phyloP scores from a whole-genome alignment of 2,329 filamentous ascomycete genomes.

The Venturia aucupariae region DNA sequence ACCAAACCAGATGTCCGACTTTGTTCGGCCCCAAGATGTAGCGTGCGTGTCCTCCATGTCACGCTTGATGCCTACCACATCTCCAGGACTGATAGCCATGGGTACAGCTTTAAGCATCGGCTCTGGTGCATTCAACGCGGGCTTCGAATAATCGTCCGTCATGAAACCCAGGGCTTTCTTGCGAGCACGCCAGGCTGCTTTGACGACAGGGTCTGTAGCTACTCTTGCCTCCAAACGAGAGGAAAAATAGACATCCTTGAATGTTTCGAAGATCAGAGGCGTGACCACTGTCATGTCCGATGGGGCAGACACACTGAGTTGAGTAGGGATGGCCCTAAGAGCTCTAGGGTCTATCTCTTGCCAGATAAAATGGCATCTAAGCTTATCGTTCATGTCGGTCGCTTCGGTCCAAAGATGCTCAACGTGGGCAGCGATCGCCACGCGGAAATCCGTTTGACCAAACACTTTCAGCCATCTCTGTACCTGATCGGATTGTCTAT shows the following conservation, averaged over 20 bases:
- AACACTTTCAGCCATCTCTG: conserved; percentile 45
- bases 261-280: conserved; percentile 55
- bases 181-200: conserved; percentile 19
- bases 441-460: conserved; percentile 51
- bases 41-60: conserved; percentile 28
- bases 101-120: neutral
- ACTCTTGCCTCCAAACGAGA: conserved; percentile 35
- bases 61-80: conserved; percentile 40
- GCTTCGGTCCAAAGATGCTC: conserved; percentile 59
- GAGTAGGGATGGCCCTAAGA: conserved; percentile 23
- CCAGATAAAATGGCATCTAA: conserved; percentile 29
- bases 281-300: conserved; percentile 54
- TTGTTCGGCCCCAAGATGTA: conserved; percentile 48
- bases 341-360: conserved; percentile 24
- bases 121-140: neutral
- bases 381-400: conserved; percentile 36
- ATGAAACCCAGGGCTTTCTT: conserved; percentile 20
- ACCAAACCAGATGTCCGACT: conserved; percentile 46
- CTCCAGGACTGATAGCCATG: conserved; percentile 30
- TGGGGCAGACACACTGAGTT: conserved; percentile 15
- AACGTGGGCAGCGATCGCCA: conserved; percentile 49
- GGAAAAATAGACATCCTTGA: conserved; percentile 53
- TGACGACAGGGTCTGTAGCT: conserved; percentile 20
- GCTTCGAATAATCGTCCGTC: neutral
- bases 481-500: conserved; percentile 37